Percentiles rank a stretch among this genome's conserved stretches.
phyloP scores from a whole-genome alignment of 176 grass and related monocot species.

The barley (Hordeum vulgare) region DNA sequence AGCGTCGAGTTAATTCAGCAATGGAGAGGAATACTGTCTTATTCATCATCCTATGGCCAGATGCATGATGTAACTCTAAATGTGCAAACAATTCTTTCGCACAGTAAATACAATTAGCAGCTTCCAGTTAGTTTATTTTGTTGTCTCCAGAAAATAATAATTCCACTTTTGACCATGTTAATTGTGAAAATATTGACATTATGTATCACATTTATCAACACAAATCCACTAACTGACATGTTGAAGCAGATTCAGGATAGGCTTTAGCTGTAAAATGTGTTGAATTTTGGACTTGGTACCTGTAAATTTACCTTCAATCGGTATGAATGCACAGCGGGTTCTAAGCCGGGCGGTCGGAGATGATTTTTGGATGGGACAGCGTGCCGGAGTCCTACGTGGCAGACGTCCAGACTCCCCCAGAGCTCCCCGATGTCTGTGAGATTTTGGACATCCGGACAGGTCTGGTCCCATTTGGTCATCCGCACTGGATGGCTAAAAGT shows the following conservation, averaged over 20 bases:
- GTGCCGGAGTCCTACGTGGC: no score
- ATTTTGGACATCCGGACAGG: no score
- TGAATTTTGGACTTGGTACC: neutral
- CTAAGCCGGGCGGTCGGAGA: no score
- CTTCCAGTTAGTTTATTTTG: neutral
- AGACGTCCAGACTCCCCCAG: no score
- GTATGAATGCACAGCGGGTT: no score
- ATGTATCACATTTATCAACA: neutral
- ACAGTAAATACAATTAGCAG: neutral
- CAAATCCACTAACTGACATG: neutral
- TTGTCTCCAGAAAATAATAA: neutral
- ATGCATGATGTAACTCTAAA: neutral
- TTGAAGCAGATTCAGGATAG: neutral
- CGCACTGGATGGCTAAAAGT: no score
- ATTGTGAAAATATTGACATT: neutral
- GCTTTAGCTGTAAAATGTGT: neutral
- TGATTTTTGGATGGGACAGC: no score
- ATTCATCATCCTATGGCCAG: neutral
- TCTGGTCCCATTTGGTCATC: no score
- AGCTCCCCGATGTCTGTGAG: no score
- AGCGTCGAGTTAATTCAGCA: neutral
- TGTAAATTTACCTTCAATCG: no score
- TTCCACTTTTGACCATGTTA: neutral
- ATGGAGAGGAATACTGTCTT: neutral
- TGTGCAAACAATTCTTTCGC: neutral